Evolutionary conservation across 2,329 filamentous ascomycete species (phyloP), one percentile per base, ranked within the genome.

Genomic region (Ceratocystis diversiconidia): DNA sequence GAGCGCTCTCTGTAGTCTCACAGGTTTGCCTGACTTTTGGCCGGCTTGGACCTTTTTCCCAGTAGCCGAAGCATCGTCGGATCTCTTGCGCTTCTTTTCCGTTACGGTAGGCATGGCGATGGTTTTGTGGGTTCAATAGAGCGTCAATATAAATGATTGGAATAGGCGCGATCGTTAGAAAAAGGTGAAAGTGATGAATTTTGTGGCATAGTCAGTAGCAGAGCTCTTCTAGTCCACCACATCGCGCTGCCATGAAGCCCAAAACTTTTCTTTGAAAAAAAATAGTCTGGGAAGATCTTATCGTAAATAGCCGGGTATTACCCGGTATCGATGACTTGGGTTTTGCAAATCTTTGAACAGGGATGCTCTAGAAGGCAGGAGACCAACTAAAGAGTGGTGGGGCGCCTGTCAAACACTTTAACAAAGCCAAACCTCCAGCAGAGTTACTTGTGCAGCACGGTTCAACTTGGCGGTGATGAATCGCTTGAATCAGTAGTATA

Each of bases 21-120:
- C 79, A 28, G 76, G 73, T 65, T 77, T 78, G 1, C 73, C 72
- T 1, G 72, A 70, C 48, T 73, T 71, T 10, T 78, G 77, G 46
- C 75, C 75, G 19, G 75, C 74, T 32, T 55, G 50, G 12, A 61
- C 44, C 60, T 67, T 67, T 30, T 59, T 30, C 25, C 55, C 55
- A 5, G 64, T 41, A 7, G 63, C 41, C 32, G 60, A 62, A 17
- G 63, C 41, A 63, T 65, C 61, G 19, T 67, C 66, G 41, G 52
- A 63, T 68, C 80, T 76, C 74, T 85, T 85, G 66, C 82, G 77
- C 73, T 85, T 85, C 71, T 80, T 80, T 66, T 71, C 73, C 12
- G 61, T 61, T 15, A 52, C 48, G 67, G 72, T 76, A 48, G 71
- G 66, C 61, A 75, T 73, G 41, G 73, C 73, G 77, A 79, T 80